A percentile compares a stretch with the other conserved stretches of the same genome.
Evolutionary conservation across 1,284 basidiomycete genomes (phyloP).

Genomic region (Austropuccinia psidii): DNA sequence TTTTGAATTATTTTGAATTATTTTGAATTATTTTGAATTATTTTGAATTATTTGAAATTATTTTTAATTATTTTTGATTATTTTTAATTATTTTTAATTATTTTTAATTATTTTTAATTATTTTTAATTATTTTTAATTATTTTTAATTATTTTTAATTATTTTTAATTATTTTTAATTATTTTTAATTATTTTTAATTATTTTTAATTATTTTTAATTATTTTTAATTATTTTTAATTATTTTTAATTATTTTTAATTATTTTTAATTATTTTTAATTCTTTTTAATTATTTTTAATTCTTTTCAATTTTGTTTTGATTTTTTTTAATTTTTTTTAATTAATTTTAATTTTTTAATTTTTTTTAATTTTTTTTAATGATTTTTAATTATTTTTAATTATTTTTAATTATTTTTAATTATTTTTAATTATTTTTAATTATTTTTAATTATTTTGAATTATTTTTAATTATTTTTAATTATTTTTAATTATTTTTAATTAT

Average conservation of each 20-base stretch:
- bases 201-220: background rate
- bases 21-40: too few species aligned
- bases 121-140: background rate
- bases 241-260: background rate
- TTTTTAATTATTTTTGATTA: background rate
- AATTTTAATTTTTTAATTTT: background rate
- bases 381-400: background rate
- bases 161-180: background rate
- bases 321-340: background rate
- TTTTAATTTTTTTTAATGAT: background rate
- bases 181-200: background rate
- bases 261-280: background rate
- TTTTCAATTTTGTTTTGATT: background rate
- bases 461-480: background rate
- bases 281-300: background rate
- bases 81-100: background rate
- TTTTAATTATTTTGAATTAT: background rate
- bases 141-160: background rate
- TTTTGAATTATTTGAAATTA: too few species aligned
- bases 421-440: background rate
- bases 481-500: background rate
- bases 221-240: background rate
- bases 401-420: background rate
- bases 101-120: background rate
- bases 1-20: too few species aligned